A percentile compares a stretch with the other conserved stretches of the same genome.
phyloP scores from a whole-genome alignment of 140 eudicot genomes.

The Stevia rebaudiana region DNA sequence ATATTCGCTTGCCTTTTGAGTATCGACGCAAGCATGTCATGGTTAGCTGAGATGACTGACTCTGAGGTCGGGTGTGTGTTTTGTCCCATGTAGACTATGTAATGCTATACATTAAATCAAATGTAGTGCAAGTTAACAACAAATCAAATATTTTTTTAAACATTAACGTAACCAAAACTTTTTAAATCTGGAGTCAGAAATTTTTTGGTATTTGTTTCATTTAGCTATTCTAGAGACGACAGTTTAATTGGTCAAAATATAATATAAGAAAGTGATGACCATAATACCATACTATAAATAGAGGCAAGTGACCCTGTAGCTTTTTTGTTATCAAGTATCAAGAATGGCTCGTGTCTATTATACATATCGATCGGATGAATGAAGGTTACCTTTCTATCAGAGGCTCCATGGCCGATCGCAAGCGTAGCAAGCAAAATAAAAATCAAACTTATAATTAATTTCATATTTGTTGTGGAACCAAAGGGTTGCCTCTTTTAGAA shows the following conservation, averaged over 20 bases:
- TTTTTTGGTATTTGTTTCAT: too few relatives aligned
- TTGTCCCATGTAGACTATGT: constrained; percentile 73
- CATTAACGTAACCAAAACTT: too few relatives aligned
- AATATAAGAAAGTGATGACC: too few relatives aligned
- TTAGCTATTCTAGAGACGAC: too few relatives aligned
- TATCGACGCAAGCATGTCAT: constrained; percentile 47
- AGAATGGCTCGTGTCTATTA: too few relatives aligned
- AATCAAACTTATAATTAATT: constrained; percentile 10
- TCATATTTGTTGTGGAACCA: constrained; percentile 18
- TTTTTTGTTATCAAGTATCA: too few relatives aligned
- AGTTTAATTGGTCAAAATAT: too few relatives aligned
- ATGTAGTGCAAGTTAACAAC: constrained; percentile 1
- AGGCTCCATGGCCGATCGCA: constrained; percentile 32
- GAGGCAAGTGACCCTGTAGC: too few relatives aligned
- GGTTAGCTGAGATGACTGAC: constrained; percentile 54
- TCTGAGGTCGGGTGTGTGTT: constrained; percentile 51
- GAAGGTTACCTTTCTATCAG: constrained; percentile 33
- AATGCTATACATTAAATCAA: constrained; percentile 46
- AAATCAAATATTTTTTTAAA: not conserved
- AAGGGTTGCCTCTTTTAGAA: not conserved
- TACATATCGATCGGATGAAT: too few relatives aligned
- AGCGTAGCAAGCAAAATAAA: constrained; percentile 25
- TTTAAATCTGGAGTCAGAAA: too few relatives aligned
- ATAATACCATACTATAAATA: too few relatives aligned
- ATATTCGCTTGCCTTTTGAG: constrained; percentile 59